Evolutionary conservation across 2,329 filamentous ascomycete species (phyloP), one percentile per base, ranked within the genome.

Genomic region (Thelonectria discophora): DNA sequence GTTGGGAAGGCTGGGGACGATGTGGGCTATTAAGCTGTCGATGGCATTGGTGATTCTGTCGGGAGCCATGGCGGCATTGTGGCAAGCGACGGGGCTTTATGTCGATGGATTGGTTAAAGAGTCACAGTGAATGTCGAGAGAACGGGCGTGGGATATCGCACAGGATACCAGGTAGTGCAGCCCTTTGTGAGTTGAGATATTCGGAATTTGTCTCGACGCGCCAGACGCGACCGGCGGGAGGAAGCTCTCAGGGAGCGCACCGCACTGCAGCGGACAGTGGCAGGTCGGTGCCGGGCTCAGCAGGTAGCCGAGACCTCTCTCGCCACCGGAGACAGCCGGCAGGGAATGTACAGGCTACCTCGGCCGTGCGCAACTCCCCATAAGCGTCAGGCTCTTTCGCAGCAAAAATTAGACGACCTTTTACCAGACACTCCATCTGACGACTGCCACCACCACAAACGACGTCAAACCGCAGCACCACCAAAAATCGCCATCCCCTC

Each of bases 41-140:
- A 96, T 88, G 75, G 91, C 92, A 76, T 88, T 88, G 75, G 90
- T 87, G 78, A 96, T 86, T 80, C 92, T 91, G 73, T 86, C 83
- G 70, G 84, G 82, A 70, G 84, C 81, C 83, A 87, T 86, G 74
- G 78, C 77, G 75, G 81, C 81, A 84, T 84, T 68, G 76, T 82
- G 71, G 75, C 77, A 60, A 63, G 62, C 32, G 51, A 64, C 43
- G 42, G 52, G 34, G 49, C 42, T 55, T 48, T 50, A 32, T 30
- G n/a, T n/a, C 42, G 21, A 20, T 7, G 49, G 18, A 13, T 20
- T 27, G 30, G 21, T 27, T 18, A 17, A 15, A 5, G 10, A 21
- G 27, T 40, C 45, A 9, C 32, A 34, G 13, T 13, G 32, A 10
- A 34, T 24, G 32, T 34, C 11, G 32, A 13, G 32, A 5, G 8